Evolutionary conservation across 768 basidiomycete genomes (phyloP), one percentile per base, ranked within the genome.

Genomic region (Termitomyces bulborhizus): DNA sequence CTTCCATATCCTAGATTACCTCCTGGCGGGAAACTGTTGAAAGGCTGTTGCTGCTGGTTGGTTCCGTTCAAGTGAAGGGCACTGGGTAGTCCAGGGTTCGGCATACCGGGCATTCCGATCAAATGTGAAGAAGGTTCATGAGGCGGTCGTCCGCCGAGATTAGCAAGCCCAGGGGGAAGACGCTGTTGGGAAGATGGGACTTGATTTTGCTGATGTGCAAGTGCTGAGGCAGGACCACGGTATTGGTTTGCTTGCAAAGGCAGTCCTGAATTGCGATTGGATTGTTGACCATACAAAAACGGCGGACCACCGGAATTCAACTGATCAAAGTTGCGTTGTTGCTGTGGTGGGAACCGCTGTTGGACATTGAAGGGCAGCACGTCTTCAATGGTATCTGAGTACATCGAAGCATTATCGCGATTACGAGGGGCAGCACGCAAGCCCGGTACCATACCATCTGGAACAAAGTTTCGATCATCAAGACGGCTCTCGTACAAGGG

Each of bases 391-490:
- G 77, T 73, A 31, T 89, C 89, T 37, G 79, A 68, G 62, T 80
- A 84, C 53, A 82, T 70, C 3, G 73, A 69, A 34, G 71, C 71
- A 57, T 75, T 74, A 58, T 87, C 83, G 46, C 86, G 77, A 63
- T 71, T 77, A 57, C 87, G 79, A 53, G 83, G 81, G 46, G 80
- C 82, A 39, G 76, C 78, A 39, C 90, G 84, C 32, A 93, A 76
- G 8, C 90, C 91, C 26, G 91, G 90, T 15, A 93, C 90, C 81
- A 93, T 83, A 29, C 87, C 88, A 69, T 93, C 88, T 9, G 90
- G 88, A 26, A 89, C 80, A 61, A 93, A 93, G 61, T 77, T 82
- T 58, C 89, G 78, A 62, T 89, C 88, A 51, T 92, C 87, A 40
- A 83, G 66, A 26, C 84, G 83, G 61, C 83, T 86, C 51, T 90